These are phyloP conservation scores for Amaranthus palmeri DNA, from an alignment of 148 eudicot species.

Conservation along the genomic window DNA sequence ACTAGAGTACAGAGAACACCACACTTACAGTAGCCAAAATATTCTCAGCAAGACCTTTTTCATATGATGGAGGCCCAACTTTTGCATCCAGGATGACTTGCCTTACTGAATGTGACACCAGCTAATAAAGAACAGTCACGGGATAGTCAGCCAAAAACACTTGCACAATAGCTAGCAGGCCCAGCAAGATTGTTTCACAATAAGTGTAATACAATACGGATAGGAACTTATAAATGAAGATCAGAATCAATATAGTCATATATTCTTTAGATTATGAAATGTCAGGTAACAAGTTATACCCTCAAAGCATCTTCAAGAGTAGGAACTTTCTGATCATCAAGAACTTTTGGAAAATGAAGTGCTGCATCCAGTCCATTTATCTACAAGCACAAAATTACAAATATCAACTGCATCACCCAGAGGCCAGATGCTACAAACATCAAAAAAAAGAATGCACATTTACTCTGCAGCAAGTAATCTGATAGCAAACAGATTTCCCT, in stretches of 20 bases:
- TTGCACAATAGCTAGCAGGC: constrained; percentile 3
- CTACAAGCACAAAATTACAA: constrained; percentile 40
- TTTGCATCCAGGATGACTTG: constrained; percentile 79
- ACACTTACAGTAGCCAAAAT: constrained; percentile 71
- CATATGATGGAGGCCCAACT: constrained; percentile 91
- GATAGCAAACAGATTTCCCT: background rate
- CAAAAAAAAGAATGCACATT: background rate
- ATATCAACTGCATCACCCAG: constrained; percentile 7
- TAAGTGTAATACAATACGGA: background rate
- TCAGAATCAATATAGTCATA: background rate
- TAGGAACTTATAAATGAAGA: background rate
- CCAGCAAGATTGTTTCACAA: background rate
- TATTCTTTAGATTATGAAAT: background rate
- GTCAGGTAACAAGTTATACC: constrained; percentile 35
- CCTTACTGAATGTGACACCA: constrained; percentile 63
- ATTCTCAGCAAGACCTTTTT: constrained; percentile 74
- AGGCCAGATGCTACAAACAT: background rate
- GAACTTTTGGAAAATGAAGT: constrained; percentile 39
- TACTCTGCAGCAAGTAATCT: background rate
- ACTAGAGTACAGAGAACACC: background rate
- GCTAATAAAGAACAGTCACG: constrained; percentile 36
- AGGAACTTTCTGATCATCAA: constrained; percentile 41
- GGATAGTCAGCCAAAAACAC: constrained; percentile 15
- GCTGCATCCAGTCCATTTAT: constrained; percentile 50
- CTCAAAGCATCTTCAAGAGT: constrained; percentile 76